phyloP scores from a whole-genome alignment of 257 asterid species.

The Solanum chilense region DNA sequence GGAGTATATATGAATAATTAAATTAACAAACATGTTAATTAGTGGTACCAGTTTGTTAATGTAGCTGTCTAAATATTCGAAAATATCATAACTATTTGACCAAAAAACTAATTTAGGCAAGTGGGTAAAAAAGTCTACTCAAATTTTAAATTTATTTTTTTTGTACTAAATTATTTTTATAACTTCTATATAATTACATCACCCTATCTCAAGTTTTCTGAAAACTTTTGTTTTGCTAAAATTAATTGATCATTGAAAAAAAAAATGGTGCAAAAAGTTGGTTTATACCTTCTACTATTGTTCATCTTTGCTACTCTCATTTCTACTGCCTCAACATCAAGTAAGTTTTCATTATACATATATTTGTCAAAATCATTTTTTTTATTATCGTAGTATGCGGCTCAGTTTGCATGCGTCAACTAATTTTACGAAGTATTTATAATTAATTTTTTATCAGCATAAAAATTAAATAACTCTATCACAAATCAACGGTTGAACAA shows the following conservation, averaged over 20 bases:
- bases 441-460: not conserved
- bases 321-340: too few species aligned
- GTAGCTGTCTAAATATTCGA: not conserved
- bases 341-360: not conserved
- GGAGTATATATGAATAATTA: too few species aligned
- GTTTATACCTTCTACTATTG: too few species aligned
- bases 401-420: not conserved
- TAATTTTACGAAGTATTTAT: not conserved
- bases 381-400: too few species aligned
- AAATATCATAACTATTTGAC: not conserved
- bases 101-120: not conserved
- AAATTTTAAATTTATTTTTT: not conserved
- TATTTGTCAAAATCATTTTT: too few species aligned
- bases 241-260: too few species aligned
- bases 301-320: too few species aligned
- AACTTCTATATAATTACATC: not conserved
- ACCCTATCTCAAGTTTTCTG: not conserved
- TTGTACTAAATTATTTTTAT: not conserved
- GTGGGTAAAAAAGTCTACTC: not conserved
- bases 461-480: not conserved
- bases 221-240: too few species aligned
- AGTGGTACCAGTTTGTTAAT: not conserved
- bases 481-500: too few species aligned
- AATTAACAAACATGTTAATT: not conserved
- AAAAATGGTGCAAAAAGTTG: too few species aligned